Evolutionary conservation across 495 filamentous ascomycete genomes (phyloP).

Genomic region (Trichocladium antarcticum): DNA sequence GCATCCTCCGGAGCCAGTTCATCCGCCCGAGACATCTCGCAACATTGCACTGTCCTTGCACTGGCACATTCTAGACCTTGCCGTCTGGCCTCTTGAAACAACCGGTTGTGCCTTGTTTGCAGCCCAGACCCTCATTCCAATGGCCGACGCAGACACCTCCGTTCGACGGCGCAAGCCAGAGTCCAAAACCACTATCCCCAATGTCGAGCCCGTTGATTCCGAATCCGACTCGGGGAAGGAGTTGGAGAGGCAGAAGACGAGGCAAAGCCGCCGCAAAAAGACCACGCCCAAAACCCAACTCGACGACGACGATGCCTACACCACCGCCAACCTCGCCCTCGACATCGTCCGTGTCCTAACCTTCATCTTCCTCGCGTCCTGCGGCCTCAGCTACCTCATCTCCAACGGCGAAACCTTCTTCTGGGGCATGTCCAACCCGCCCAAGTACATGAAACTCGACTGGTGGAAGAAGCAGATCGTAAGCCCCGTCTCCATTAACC

Average conservation of each 20-base stretch:
- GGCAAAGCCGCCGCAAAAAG: constrained; percentile 9
- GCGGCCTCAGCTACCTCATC: constrained; percentile 67
- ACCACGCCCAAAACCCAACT: constrained; percentile 20
- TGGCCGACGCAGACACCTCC: constrained; percentile 19
- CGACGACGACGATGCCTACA: constrained; percentile 34
- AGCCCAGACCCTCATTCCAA: background rate
- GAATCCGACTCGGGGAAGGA: background rate
- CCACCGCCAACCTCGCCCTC: constrained; percentile 35
- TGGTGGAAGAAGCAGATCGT: constrained; percentile 55
- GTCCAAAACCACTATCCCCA: background rate
- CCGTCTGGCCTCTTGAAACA: background rate
- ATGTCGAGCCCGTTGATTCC: constrained; percentile 3
- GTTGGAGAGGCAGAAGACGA: background rate
- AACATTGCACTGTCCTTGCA: constrained; percentile 1
- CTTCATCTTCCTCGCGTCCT: constrained; percentile 57
- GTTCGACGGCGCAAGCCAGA: constrained; percentile 27
- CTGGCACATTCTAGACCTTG: too few relatives aligned
- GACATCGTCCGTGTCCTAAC: constrained; percentile 68
- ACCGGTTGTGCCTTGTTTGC: background rate
- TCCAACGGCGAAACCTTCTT: constrained; percentile 55
- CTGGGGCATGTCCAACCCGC: constrained; percentile 46
- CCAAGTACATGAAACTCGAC: constrained; percentile 53
- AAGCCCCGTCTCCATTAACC: constrained; percentile 11
- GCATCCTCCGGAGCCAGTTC: constrained; percentile 1
- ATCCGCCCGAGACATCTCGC: constrained; percentile 12